Base-by-base conservation (phyloP, 106 monocot species). In the Hemerocallis citrina region DNA sequence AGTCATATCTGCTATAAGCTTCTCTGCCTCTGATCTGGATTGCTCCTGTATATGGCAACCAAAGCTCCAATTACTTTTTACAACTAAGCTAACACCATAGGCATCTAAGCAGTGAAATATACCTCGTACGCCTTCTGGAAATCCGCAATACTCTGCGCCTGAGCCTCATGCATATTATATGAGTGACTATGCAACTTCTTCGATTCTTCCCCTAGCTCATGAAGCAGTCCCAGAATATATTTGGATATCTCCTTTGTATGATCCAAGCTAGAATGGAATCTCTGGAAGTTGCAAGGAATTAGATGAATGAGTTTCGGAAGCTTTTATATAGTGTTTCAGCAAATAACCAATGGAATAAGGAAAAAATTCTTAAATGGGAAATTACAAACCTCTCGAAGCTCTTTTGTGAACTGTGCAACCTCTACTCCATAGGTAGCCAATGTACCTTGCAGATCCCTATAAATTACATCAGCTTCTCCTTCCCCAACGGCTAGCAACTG, bases 41-140 rank as follows among this genome's bases (percentile, higher is more conserved):
- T 99, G 88, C 49, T 88, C 88, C 98, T 99, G 77, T 51, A 51
- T 38, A 25, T 43, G 49, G 30, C 35, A 25, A 14, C 39, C 27
- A 69, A 72, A 59, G 27, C 27, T 75, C n/a, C 13, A 66, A 65
- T 36, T 9, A 19, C 15, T 40, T 12, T 19, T 66, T 22, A 39
- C 20, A 25, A 16, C 5, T 14, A 37, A 41, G n/a, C 40, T 46
- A 1, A 12, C 49, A 25, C 7, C 33, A 5, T 14, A 24, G 49
- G 51, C 1, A 13, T 13, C n/a, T 2, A 27, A 35, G 5, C 1
- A 11, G 36, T 31, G n/a, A 62, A 48, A 27, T 3, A 24, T 52
- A 99, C 98, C 85, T 88, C 85, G 59, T 82, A 88, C 6, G 72
- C 88, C 52, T 77, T 92, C 61, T 70, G 77, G 56, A 99, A 85